Conservation (phyloP, 345 rosid genomes). For the Boechera stricta region DNA sequence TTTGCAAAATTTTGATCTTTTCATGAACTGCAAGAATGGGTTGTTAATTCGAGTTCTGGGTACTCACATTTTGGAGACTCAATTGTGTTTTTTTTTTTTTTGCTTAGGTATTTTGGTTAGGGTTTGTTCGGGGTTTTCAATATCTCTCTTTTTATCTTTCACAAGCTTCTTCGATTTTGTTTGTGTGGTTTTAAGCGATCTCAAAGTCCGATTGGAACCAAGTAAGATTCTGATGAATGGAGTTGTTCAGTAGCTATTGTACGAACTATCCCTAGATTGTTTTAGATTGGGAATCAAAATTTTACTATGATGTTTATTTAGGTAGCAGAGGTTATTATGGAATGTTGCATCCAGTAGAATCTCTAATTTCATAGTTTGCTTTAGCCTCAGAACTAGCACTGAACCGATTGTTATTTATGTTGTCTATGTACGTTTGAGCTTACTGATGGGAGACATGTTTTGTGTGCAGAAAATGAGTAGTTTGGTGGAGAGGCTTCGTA, state of each 20-base stretch:
- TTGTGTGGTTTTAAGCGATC: conserved; percentile 1
- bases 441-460: conserved; percentile 8
- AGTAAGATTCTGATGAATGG: conserved; percentile 2
- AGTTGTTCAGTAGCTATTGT: neutral
- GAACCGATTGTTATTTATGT: neutral
- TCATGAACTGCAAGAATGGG: conserved; percentile 4
- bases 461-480: conserved; percentile 77
- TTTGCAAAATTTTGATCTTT: conserved; percentile 5
- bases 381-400: neutral
- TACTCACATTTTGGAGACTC: conserved; percentile 25
- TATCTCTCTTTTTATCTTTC: neutral
- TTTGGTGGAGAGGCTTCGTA: conserved; percentile 94
- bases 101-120: conserved; percentile 6
- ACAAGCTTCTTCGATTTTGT: conserved; percentile 24
- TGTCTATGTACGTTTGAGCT: neutral
- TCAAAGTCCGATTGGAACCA: neutral
- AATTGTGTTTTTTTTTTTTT: neutral
- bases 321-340: neutral
- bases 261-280: neutral
- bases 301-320: neutral
- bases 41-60: conserved; percentile 1
- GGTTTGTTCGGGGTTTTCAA: conserved; percentile 20
- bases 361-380: conserved; percentile 9
- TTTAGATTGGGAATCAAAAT: conserved; percentile 3
- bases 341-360: conserved; percentile 24